Percentiles rank a stretch among this genome's conserved stretches.
Evolutionary conservation across 2,329 filamentous ascomycete genomes (phyloP).

Genomic region (Exophiala phaeomuriformis): DNA sequence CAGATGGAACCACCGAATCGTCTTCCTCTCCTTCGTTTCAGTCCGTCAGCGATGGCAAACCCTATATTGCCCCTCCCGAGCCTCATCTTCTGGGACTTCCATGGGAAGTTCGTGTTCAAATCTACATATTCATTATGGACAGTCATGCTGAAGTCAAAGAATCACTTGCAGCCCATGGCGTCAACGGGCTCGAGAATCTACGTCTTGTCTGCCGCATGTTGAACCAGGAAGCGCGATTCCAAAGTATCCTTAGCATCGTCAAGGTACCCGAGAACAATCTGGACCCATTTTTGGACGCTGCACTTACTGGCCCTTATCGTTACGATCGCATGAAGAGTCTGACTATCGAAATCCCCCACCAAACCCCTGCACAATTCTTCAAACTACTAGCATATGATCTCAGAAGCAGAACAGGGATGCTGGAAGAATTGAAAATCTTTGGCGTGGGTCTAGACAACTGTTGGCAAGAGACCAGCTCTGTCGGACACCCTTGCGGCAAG

Average conservation of each 20-base stretch:
- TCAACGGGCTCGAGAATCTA: slow-evolving; percentile 8
- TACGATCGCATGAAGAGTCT: slow-evolving; percentile 11
- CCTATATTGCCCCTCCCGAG: neutral
- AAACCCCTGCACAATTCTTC: slow-evolving; percentile 4
- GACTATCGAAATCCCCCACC: slow-evolving; percentile 15
- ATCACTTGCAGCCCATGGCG: slow-evolving; percentile 1
- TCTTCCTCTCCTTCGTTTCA: neutral
- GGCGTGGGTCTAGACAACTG: slow-evolving; percentile 15
- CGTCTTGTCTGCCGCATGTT: slow-evolving; percentile 14
- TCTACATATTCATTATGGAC: neutral
- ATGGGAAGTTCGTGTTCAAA: slow-evolving; percentile 16
- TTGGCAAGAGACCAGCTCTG: slow-evolving; percentile 12
- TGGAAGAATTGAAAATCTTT: slow-evolving; percentile 21
- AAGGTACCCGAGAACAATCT: slow-evolving; percentile 6
- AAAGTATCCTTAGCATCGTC: slow-evolving; percentile 8
- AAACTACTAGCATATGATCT: slow-evolving; percentile 5
- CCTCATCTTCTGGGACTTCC: slow-evolving; percentile 18
- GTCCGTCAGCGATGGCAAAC: neutral
- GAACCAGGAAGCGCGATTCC: slow-evolving; percentile 11
- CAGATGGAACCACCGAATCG: neutral
- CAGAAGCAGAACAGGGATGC: neutral
- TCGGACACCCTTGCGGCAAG: slow-evolving; percentile 10
- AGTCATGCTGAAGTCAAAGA: neutral
- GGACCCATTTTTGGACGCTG: slow-evolving; percentile 1
- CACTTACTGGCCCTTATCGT: neutral